Conservation (phyloP, 495 filamentous ascomycete genomes). For the Aspergillus leporis region DNA sequence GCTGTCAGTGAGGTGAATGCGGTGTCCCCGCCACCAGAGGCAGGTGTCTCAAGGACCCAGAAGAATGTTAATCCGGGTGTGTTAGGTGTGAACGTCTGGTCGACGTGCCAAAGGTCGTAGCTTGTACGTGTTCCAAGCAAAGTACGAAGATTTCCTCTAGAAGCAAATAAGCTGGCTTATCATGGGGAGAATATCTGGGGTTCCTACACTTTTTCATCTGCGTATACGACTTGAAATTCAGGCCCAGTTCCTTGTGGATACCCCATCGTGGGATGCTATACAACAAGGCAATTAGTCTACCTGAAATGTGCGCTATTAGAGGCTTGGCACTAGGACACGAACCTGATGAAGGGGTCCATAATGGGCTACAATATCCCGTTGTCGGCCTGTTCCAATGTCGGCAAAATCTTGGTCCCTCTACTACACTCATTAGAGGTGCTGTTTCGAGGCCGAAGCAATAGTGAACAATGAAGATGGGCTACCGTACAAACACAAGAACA, state of each 20-base stretch:
- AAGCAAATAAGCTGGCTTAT: background rate
- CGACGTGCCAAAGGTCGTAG: conserved; percentile 18
- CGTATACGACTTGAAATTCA: conserved; percentile 14
- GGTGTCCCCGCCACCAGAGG: conserved; percentile 14
- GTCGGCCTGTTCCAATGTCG: conserved; percentile 12
- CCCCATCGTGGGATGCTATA: conserved; percentile 15
- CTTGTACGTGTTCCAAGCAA: conserved; percentile 15
- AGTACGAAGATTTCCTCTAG: conserved; percentile 12
- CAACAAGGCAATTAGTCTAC: background rate
- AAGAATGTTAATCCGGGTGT: conserved; percentile 14
- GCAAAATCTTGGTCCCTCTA: conserved; percentile 18
- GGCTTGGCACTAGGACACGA: background rate
- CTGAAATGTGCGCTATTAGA: background rate
- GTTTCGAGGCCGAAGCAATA: background rate
- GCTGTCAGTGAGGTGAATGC: conserved; percentile 13
- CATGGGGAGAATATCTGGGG: background rate
- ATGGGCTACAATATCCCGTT: conserved; percentile 10
- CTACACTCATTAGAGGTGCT: background rate
- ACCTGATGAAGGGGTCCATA: conserved; percentile 15
- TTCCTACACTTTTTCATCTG: conserved; percentile 16
- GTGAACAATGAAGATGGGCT: background rate
- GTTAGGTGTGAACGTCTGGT: conserved; percentile 15
- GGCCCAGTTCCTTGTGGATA: conserved; percentile 15
- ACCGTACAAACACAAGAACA: conserved; percentile 17
- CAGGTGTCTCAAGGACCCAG: conserved; percentile 12